Percentiles rank a stretch among this genome's conserved stretches.
Evolutionary conservation across 176 grass and related monocot species (phyloP).

Genomic region (Musa beccarii): DNA sequence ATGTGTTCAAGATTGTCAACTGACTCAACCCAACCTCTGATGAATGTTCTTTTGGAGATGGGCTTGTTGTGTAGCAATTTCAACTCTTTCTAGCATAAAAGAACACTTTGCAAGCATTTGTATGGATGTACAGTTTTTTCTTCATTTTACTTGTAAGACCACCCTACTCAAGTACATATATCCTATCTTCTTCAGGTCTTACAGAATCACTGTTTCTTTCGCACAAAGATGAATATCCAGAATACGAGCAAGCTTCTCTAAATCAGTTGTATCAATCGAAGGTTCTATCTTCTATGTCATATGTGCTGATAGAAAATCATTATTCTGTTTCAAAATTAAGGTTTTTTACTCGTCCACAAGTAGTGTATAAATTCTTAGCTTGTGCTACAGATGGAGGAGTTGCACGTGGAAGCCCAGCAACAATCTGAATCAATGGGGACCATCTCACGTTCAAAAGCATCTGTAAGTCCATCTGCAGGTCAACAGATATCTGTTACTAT

Average conservation of each 20-base stretch:
- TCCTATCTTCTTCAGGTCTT: conserved; percentile 46
- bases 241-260: conserved; percentile 94
- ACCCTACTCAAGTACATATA: conserved; percentile 9
- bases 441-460: conserved; percentile 70
- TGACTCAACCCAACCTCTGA: not conserved
- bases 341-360: not conserved
- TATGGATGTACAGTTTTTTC: not conserved
- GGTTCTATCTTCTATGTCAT: conserved; percentile 40
- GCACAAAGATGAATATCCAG: conserved; percentile 90
- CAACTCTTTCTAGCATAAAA: too few relatives aligned
- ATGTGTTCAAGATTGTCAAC: not conserved
- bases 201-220: conserved; percentile 81
- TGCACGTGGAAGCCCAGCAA: conserved; percentile 68
- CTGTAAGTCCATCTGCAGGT: conserved; percentile 47
- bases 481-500: conserved; percentile 96
- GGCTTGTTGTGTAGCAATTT: too few relatives aligned
- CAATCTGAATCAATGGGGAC: conserved; percentile 84
- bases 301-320: conserved; percentile 16
- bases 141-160: not conserved
- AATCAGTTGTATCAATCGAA: conserved; percentile 75
- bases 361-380: conserved; percentile 18
- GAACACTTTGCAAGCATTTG: not conserved
- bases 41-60: not conserved
- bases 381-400: conserved; percentile 63
- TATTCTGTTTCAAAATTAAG: not conserved